A percentile compares a stretch with the other conserved stretches of the same genome.
Evolutionary conservation across 306 rosid species (phyloP).

Genomic region (Pyrus pyrifolia): DNA sequence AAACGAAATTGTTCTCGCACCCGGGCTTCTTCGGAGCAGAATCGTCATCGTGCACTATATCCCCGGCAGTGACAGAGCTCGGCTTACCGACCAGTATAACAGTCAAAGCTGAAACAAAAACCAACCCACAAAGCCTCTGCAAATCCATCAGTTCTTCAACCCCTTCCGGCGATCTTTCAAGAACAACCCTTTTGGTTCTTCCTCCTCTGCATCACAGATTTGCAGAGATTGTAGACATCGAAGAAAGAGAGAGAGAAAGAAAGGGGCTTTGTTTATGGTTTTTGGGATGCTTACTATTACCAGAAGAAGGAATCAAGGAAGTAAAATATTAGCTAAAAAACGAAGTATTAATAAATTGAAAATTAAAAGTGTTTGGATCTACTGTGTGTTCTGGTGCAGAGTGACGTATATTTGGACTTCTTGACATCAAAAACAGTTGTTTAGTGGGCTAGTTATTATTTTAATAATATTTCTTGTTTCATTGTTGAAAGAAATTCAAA

Average conservation of each 20-base stretch:
- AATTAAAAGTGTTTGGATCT: not conserved
- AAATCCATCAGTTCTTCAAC: conserved; percentile 45
- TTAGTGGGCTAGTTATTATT: too few species aligned
- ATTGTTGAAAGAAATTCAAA: too few species aligned
- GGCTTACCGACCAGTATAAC: conserved; percentile 28
- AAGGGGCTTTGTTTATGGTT: not conserved
- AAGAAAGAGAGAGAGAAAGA: not conserved
- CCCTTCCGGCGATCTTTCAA: conserved; percentile 16
- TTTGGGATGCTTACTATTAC: not conserved
- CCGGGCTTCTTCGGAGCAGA: conserved; percentile 89
- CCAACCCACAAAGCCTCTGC: conserved; percentile 26
- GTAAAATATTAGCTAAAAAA: not conserved
- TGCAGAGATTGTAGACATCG: conserved; percentile 16
- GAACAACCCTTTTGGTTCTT: conserved; percentile 28
- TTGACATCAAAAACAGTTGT: too few species aligned
- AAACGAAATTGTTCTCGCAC: conserved; percentile 74
- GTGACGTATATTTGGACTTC: not conserved
- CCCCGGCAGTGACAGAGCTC: conserved; percentile 54
- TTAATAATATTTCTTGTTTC: too few species aligned
- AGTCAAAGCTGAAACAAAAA: conserved; percentile 22
- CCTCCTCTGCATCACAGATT: conserved; percentile 28
- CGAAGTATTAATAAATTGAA: not conserved
- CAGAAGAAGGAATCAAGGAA: not conserved
- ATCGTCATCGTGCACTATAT: conserved; percentile 68
- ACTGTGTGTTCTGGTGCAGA: not conserved